Conservation (phyloP, 2,329 filamentous ascomycete species). For the Eurotiales sp. region DNA sequence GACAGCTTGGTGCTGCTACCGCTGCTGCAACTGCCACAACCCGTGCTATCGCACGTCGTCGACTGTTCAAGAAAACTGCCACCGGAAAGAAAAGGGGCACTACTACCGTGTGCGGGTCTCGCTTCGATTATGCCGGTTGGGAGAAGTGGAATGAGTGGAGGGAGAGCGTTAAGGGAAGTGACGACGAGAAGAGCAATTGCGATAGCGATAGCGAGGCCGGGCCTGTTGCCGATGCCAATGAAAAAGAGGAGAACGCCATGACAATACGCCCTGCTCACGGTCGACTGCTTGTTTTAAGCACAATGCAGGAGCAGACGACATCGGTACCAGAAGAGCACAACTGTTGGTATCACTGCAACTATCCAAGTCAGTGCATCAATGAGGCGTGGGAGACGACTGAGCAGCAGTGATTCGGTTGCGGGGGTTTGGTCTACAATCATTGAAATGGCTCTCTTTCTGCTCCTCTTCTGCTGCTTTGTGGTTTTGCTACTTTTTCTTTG, state of each 20-base stretch:
- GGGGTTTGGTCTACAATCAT: no score
- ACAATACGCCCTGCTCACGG: not conserved
- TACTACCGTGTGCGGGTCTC: constrained; percentile 40
- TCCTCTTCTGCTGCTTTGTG: no score
- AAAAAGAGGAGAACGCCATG: not conserved
- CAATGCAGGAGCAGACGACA: not conserved
- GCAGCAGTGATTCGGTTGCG: not conserved
- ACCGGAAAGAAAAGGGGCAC: constrained; percentile 28
- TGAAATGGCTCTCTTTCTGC: not conserved
- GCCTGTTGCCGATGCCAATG: not conserved
- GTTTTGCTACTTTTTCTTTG: no score
- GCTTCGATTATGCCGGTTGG: constrained; percentile 55
- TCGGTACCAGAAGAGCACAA: not conserved
- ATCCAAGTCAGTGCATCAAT: constrained; percentile 11
- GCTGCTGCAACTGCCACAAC: no score
- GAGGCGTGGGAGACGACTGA: not conserved
- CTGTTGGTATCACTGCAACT: constrained; percentile 15
- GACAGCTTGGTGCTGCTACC: no score
- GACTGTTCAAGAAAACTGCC: not conserved
- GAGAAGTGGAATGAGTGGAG: constrained; percentile 45
- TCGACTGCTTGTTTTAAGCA: not conserved
- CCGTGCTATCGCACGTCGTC: no score
- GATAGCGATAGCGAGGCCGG: not conserved
- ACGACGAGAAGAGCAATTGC: not conserved
- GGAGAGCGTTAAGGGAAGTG: not conserved